A percentile compares a stretch with the other conserved stretches of the same genome.
These are phyloP conservation scores for Climacium dendroides DNA, from an alignment of 225 moss, liverwort and hornwort species.

Conservation along the genomic window DNA sequence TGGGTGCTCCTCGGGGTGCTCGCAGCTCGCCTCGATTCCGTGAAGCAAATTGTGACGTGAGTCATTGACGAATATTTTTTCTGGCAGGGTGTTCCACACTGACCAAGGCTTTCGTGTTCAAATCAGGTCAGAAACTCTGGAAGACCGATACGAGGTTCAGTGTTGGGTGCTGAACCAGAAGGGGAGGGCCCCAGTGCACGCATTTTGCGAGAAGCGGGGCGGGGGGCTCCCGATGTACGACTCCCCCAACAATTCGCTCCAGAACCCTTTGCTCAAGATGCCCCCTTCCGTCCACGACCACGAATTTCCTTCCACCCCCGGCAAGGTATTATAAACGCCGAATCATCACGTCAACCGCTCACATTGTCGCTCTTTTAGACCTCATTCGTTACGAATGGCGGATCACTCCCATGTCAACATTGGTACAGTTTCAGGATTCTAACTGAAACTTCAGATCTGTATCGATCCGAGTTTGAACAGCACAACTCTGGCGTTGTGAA, in stretches of 20 bases:
- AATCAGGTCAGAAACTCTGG: conserved; percentile 30
- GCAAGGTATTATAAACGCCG: conserved; percentile 14
- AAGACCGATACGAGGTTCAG: conserved; percentile 32
- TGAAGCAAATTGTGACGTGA: background rate
- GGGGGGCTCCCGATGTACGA: conserved; percentile 44
- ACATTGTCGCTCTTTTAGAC: background rate
- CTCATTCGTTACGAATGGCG: background rate
- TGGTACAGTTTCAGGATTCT: background rate
- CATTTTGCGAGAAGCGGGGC: conserved; percentile 38
- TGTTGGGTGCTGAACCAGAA: conserved; percentile 41
- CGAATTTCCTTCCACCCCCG: conserved; percentile 47
- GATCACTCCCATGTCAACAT: no score
- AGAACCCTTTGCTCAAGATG: conserved; percentile 21
- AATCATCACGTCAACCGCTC: background rate
- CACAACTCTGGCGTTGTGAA: no score
- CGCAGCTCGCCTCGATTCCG: background rate
- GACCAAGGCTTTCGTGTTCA: background rate
- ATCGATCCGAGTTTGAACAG: no score
- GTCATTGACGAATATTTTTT: background rate
- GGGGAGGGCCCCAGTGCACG: conserved; percentile 23
- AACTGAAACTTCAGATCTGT: background rate
- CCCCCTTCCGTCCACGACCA: conserved; percentile 17
- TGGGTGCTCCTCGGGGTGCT: no score
- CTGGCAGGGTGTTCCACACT: background rate
- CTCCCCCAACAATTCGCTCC: conserved; percentile 12